phyloP scores from a whole-genome alignment of 768 basidiomycete genomes.

The Strobilomyces dryophilus region DNA sequence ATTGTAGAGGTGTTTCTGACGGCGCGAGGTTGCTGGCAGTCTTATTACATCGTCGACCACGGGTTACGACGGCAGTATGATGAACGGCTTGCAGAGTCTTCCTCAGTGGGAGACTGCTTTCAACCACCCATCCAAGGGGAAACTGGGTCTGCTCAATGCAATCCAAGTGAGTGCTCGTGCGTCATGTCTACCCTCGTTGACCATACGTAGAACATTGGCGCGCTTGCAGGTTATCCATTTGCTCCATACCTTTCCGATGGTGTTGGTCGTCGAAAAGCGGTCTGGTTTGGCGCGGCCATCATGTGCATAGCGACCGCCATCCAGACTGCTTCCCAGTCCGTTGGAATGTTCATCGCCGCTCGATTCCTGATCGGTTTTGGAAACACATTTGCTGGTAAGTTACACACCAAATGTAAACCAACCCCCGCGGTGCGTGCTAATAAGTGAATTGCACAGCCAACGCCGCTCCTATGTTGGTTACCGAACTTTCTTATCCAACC shows the following conservation, averaged over 20 bases:
- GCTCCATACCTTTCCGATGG: conserved; percentile 70
- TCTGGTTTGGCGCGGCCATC: conserved; percentile 66
- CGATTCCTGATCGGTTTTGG: conserved; percentile 79
- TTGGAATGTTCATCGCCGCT: conserved; percentile 79
- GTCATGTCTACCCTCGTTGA: neutral
- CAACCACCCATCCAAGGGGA: conserved; percentile 49
- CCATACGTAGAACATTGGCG: conserved; percentile 59
- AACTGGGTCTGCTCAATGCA: conserved; percentile 66
- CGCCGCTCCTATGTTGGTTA: conserved; percentile 79
- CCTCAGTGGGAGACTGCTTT: conserved; percentile 62
- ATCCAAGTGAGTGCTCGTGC: conserved; percentile 50
- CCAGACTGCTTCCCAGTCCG: conserved; percentile 67
- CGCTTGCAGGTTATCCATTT: conserved; percentile 63
- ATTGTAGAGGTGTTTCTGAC: neutral
- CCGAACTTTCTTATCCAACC: conserved; percentile 80
- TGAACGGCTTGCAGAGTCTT: conserved; percentile 75
- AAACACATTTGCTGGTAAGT: conserved; percentile 60
- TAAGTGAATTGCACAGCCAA: conserved; percentile 36
- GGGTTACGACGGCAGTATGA: conserved; percentile 75
- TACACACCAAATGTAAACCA: neutral
- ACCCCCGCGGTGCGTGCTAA: no score
- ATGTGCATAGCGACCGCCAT: conserved; percentile 67
- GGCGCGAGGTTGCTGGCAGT: conserved; percentile 27
- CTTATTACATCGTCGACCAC: conserved; percentile 74
- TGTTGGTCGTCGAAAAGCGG: conserved; percentile 60